Evolutionary conservation across 768 basidiomycete species (phyloP).

Genomic region (Strobilomyces echinocephalus): DNA sequence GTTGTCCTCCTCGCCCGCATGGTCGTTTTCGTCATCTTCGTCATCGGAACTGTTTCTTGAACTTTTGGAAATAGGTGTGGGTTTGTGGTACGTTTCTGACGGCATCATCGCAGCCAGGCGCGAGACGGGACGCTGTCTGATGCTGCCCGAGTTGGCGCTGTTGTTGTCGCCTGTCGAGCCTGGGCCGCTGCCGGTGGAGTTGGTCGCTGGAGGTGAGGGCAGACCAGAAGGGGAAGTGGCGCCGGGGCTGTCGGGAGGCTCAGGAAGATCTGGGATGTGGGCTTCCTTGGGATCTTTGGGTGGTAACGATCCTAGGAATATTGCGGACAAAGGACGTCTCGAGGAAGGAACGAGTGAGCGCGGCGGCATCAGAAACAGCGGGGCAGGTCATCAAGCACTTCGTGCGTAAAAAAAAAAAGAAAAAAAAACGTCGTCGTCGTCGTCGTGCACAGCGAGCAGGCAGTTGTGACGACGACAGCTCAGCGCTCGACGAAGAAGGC

Average conservation of each 20-base stretch:
- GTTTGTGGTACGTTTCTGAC: constrained; percentile 37
- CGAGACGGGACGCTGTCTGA: constrained; percentile 33
- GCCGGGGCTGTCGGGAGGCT: constrained; percentile 59
- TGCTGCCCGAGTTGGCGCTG: constrained; percentile 38
- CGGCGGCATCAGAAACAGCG: constrained; percentile 42
- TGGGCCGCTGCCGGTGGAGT: constrained; percentile 79
- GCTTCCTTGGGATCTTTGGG: constrained; percentile 35
- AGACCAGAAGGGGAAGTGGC: constrained; percentile 58
- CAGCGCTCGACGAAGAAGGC: constrained; percentile 11
- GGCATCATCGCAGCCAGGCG: constrained; percentile 34
- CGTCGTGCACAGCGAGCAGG: constrained; percentile 26
- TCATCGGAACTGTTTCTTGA: constrained; percentile 36
- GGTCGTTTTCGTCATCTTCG: constrained; percentile 46
- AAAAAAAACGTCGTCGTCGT: constrained; percentile 15
- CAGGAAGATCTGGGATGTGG: constrained; percentile 62
- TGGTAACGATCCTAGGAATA: constrained; percentile 47
- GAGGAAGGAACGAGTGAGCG: constrained; percentile 39
- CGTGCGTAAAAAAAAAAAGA: constrained; percentile 5
- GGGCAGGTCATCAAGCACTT: constrained; percentile 27
- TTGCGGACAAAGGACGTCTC: constrained; percentile 57
- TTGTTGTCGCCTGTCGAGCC: constrained; percentile 65
- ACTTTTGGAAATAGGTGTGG: constrained; percentile 24
- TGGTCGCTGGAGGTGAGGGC: constrained; percentile 81
- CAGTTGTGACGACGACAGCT: constrained; percentile 19
- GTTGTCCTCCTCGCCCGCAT: constrained; percentile 57